Evolutionary conservation across 164 flowering plant species (phyloP), one percentile per base, ranked within the genome.

Genomic region (Warburgia ugandensis): DNA sequence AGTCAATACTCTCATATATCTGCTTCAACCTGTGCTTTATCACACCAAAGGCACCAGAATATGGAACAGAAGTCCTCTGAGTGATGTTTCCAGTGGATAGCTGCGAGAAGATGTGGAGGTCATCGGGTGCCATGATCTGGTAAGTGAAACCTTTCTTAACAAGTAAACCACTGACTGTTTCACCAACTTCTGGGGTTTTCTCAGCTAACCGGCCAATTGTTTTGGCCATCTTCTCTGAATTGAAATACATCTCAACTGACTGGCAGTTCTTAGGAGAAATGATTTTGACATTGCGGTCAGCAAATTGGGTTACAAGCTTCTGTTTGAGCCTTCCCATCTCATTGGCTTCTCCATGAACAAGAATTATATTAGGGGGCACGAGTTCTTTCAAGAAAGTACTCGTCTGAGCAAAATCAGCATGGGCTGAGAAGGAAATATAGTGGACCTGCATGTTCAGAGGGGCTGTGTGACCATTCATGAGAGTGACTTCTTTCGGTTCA

Each of bases 341-440:
- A 53, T 73, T 84, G 20, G 99, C 94, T 62, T 80, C 97, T 35
- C 99, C 97, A 50, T 88, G 97, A 33, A 92, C 99, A 47, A 92
- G 86, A 60, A 92, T 78, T 44, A 92, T 83, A 73, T 92, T 88
- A 5, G 95, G 92, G 47, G 97, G 99, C 86, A 76, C 75, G 23
- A 92, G 78, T 67, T 92, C 97, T 52, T 78, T 77, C 71, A 92
- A 61, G 56, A 92, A 92, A 1, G 87, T 61, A 65, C 87, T 84
- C 32, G 97, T 92, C 69, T 88, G 97, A 5, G 83, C 83, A 69
- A 64, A 88, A 70, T 88, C 97, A 6, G 97, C 97, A 59, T 92
- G 99, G 37, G 94, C 99, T 46, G 98, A 87, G 74, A 91, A 91
- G 50, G 97, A 88, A 41, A 92, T 88, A 69, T 88, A 92, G 53